phyloP scores from a whole-genome alignment of 139 green algal genomes.

The Nannochloris sp. region DNA sequence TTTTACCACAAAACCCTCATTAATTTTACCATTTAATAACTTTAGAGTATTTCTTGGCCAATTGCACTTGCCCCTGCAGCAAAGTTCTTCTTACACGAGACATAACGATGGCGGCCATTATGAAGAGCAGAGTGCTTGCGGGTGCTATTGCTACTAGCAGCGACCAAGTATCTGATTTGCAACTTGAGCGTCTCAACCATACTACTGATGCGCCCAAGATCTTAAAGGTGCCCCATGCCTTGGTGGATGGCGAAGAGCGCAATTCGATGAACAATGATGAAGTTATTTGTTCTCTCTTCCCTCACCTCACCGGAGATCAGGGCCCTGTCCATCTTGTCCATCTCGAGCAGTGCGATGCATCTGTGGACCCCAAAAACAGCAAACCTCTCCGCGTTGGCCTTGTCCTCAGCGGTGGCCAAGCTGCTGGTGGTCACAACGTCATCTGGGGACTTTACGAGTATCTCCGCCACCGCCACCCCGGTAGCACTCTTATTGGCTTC shows the following conservation, averaged over 20 bases:
- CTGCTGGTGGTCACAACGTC: conserved; percentile 59
- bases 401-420: conserved; percentile 50
- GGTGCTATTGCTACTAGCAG: neutral
- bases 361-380: neutral
- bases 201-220: neutral
- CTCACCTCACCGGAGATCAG: conserved; percentile 3
- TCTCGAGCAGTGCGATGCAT: neutral
- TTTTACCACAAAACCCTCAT: no score
- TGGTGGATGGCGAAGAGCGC: conserved; percentile 12
- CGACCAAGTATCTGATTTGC: neutral
- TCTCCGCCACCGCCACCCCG: conserved; percentile 23
- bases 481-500: conserved; percentile 35
- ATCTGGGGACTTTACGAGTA: conserved; percentile 52
- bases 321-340: neutral
- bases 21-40: no score
- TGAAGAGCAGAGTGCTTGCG: no score
- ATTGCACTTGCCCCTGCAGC: no score
- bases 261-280: neutral
- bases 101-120: no score
- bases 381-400: conserved; percentile 32
- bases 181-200: neutral
- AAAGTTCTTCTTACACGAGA: no score
- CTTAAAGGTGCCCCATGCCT: neutral
- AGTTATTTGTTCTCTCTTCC: conserved; percentile 18
- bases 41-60: no score